These are phyloP conservation scores for Phytopythium helicoides DNA, from an alignment of 352 stramenopile genomes.

Conservation along the genomic window DNA sequence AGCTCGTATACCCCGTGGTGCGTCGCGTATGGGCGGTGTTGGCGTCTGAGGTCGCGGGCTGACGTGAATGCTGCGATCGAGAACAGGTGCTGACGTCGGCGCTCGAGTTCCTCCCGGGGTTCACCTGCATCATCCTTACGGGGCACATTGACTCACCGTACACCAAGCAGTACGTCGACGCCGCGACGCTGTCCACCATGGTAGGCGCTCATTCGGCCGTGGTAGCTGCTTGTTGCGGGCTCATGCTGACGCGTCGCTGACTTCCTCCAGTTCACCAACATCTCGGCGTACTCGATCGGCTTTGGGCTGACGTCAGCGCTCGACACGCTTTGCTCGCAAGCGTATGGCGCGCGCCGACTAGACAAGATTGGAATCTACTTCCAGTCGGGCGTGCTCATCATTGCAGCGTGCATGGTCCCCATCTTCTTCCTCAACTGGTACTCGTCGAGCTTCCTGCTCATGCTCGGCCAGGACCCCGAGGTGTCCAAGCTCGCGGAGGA, in stretches of 20 bases:
- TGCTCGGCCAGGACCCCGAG: constrained; percentile 41
- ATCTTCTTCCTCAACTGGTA: constrained; percentile 66
- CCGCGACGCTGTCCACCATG: constrained; percentile 50
- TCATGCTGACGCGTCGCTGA: not conserved
- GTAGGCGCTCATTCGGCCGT: constrained; percentile 12
- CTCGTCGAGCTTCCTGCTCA: constrained; percentile 37
- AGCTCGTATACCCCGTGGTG: constrained; percentile 44
- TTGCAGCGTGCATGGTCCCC: constrained; percentile 38
- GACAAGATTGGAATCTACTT: constrained; percentile 79
- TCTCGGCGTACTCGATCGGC: constrained; percentile 59
- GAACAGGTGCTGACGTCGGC: constrained; percentile 34
- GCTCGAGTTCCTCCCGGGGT: constrained; percentile 40
- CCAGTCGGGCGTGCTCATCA: constrained; percentile 59
- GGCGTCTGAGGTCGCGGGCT: too few species aligned
- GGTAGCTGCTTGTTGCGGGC: too few species aligned
- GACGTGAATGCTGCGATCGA: constrained; percentile 1
- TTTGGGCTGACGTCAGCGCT: constrained; percentile 67
- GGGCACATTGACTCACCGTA: constrained; percentile 56
- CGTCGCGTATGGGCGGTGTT: constrained; percentile 6
- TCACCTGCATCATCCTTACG: constrained; percentile 55
- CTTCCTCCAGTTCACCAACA: constrained; percentile 55
- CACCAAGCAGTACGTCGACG: constrained; percentile 59
- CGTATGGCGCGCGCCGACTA: constrained; percentile 52
- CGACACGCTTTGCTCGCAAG: constrained; percentile 75
- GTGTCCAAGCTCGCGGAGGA: constrained; percentile 54